phyloP scores from a whole-genome alignment of 1,284 basidiomycete species.

The Mycosarcoma maydis region DNA sequence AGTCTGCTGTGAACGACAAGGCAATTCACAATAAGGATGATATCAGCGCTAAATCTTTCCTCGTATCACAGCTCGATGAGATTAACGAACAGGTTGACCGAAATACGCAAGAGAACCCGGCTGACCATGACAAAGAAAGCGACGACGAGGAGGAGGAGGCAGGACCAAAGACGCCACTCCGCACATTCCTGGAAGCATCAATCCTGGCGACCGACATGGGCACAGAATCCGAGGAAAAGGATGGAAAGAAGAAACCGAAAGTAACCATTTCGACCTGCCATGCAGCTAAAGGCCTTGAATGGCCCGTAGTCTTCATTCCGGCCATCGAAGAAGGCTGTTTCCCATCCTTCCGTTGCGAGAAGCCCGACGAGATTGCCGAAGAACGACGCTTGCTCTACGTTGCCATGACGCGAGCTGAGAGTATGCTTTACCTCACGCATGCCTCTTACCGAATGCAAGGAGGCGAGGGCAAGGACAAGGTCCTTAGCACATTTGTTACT shows the following conservation, averaged over 20 bases:
- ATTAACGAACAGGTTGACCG: slow-evolving; percentile 2
- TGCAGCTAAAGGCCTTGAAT: slow-evolving; percentile 89
- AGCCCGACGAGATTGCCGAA: slow-evolving; percentile 78
- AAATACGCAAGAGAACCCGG: background rate
- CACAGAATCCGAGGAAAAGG: slow-evolving; percentile 67
- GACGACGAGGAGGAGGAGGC: slow-evolving; percentile 32
- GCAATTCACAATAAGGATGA: background rate
- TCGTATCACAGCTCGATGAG: slow-evolving; percentile 22
- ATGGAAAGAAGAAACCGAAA: slow-evolving; percentile 71
- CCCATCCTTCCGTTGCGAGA: slow-evolving; percentile 77
- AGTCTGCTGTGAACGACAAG: background rate
- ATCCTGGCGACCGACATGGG: slow-evolving; percentile 85
- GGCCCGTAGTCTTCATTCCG: slow-evolving; percentile 82
- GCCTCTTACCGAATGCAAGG: slow-evolving; percentile 41
- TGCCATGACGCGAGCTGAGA: slow-evolving; percentile 87
- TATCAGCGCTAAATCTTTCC: background rate
- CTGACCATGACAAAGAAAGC: slow-evolving; percentile 23
- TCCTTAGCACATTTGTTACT: slow-evolving; percentile 46
- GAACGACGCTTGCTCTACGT: slow-evolving; percentile 87
- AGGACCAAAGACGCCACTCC: slow-evolving; percentile 71
- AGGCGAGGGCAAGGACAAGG: slow-evolving; percentile 41
- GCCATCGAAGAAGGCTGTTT: slow-evolving; percentile 78
- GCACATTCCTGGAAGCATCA: slow-evolving; percentile 83
- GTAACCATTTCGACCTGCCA: slow-evolving; percentile 89
- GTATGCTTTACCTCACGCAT: slow-evolving; percentile 75